These are phyloP conservation scores for Hymenoscyphus occultus DNA, from an alignment of 2,329 filamentous ascomycete species.

Conservation along the genomic window DNA sequence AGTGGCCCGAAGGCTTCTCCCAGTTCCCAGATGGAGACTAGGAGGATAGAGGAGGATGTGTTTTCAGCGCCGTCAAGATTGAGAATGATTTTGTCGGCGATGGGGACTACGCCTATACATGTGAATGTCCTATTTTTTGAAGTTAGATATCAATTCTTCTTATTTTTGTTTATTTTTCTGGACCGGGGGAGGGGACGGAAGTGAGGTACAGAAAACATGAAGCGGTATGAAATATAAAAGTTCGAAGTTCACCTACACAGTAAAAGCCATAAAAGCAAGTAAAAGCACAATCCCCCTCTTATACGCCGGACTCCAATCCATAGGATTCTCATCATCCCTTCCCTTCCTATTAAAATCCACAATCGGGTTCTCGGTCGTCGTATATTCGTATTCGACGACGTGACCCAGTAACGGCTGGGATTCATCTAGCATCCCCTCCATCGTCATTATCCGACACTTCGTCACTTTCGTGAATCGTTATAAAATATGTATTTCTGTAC, in stretches of 20 bases:
- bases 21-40: constrained; percentile 49
- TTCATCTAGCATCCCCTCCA: constrained; percentile 5
- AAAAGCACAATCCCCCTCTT: constrained; percentile 54
- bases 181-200: not conserved
- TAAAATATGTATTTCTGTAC: not conserved
- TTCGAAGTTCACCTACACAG: constrained; percentile 44
- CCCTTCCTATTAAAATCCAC: constrained; percentile 46
- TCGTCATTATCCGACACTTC: not conserved
- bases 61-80: constrained; percentile 44
- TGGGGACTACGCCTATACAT: constrained; percentile 53
- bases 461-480: not conserved
- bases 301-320: constrained; percentile 50
- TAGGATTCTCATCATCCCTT: constrained; percentile 48
- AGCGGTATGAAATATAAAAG: not conserved
- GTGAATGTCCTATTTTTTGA: constrained; percentile 49
- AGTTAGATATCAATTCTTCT: constrained; percentile 5
- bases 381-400: not conserved
- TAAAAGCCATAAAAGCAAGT: constrained; percentile 54
- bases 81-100: constrained; percentile 49
- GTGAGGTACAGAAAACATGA: not conserved
- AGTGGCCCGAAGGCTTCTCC: constrained; percentile 47
- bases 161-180: not conserved
- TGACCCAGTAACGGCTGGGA: constrained; percentile 4
- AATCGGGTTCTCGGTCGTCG: constrained; percentile 19
- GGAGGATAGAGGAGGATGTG: constrained; percentile 48